Evolutionary conservation across 768 basidiomycete genomes (phyloP).

Genomic region (Naganishia vaughanmartiniae): DNA sequence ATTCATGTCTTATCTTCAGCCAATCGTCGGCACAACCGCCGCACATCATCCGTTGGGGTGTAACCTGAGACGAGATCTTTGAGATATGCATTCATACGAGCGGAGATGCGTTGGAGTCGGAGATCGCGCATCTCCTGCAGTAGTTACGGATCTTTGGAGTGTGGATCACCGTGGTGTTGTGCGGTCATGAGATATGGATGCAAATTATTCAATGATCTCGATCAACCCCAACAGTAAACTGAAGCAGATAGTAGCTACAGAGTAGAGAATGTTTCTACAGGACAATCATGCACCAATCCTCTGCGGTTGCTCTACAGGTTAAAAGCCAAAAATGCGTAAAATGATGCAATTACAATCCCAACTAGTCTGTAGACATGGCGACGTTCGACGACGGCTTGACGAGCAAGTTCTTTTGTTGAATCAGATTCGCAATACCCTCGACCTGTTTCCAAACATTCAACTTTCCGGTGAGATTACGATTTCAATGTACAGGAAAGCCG

Average conservation of each 20-base stretch:
- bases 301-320: no score
- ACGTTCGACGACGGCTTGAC: neutral
- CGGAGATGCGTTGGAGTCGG: neutral
- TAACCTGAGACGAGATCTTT: neutral
- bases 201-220: no score
- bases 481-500: neutral
- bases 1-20: slow-evolving; percentile 12
- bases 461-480: neutral
- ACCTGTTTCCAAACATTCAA: slow-evolving; percentile 8
- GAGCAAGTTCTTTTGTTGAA: slow-evolving; percentile 26
- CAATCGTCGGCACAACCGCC: neutral
- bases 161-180: no score
- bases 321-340: no score
- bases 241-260: no score
- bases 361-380: slow-evolving; percentile 4
- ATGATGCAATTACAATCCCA: neutral
- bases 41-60: slow-evolving; percentile 18
- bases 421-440: slow-evolving; percentile 31
- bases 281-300: no score
- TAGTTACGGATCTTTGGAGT: no score
- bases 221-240: no score
- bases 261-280: no score
- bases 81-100: neutral
- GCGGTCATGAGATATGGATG: no score
- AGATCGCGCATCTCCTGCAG: neutral